Percentiles rank a stretch among this genome's conserved stretches.
Evolutionary conservation across 108 stramenopile species (phyloP).

Genomic region (Nitzschia sp.): DNA sequence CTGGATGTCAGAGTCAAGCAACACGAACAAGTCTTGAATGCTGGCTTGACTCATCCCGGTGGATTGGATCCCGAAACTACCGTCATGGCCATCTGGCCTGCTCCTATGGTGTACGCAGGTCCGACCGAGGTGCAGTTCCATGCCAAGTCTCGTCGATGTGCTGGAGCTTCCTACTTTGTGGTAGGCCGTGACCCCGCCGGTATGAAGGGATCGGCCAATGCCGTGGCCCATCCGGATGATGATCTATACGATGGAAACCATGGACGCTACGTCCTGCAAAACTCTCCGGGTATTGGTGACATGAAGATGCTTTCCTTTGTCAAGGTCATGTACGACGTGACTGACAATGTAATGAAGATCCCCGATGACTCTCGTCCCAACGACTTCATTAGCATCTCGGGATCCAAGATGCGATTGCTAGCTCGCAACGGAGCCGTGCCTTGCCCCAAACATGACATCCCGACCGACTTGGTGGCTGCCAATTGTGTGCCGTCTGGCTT

Average conservation of each 20-base stretch:
- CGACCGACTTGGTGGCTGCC: slow-evolving; percentile 92
- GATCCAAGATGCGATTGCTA: slow-evolving; percentile 94
- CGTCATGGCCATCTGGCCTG: slow-evolving; percentile 99
- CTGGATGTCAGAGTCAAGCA: slow-evolving; percentile 97
- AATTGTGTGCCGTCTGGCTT: slow-evolving; percentile 98
- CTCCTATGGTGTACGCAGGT: slow-evolving; percentile 99
- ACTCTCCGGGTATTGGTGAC: slow-evolving; percentile 91
- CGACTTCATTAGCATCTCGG: slow-evolving; percentile 97
- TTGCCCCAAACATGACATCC: slow-evolving; percentile 89
- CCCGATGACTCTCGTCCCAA: slow-evolving; percentile 85
- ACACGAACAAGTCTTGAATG: slow-evolving; percentile 93
- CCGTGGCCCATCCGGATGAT: slow-evolving; percentile 89
- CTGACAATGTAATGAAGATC: slow-evolving; percentile 95
- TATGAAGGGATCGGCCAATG: slow-evolving; percentile 92
- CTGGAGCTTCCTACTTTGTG: slow-evolving; percentile 96
- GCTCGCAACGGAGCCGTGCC: slow-evolving; percentile 94
- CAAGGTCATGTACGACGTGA: slow-evolving; percentile 98
- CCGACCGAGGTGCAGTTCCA: slow-evolving; percentile 99
- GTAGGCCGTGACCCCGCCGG: slow-evolving; percentile 98
- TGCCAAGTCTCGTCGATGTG: slow-evolving; percentile 93
- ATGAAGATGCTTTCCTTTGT: slow-evolving; percentile 97
- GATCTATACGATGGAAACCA: slow-evolving; percentile 98
- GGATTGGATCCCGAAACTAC: slow-evolving; percentile 94
- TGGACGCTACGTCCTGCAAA: slow-evolving; percentile 94
- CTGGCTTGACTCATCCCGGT: slow-evolving; percentile 85